Base-by-base conservation (phyloP, 2,329 filamentous ascomycete genomes). In the Aspergillus alliaceus region DNA sequence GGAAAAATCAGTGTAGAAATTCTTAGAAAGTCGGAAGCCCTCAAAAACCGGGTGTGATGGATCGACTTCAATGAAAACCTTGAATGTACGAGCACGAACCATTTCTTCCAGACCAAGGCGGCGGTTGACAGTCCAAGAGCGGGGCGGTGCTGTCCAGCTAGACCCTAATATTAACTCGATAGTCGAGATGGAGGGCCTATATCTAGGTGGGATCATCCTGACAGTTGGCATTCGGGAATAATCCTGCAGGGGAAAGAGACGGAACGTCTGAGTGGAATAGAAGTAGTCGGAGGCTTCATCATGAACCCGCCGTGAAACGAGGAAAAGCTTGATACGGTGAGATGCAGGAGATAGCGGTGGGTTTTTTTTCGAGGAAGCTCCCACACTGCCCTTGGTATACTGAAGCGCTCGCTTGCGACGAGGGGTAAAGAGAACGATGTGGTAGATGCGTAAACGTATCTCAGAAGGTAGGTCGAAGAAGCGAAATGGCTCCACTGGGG, bases 11-110 rank as follows among this genome's bases (percentile, higher is more conserved):
- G 83, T 85, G 64, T 86, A 87, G 58, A 81, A 85, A 39, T 80
- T 76, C 42, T 79, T 74, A n/a, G 80, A 81, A 15, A 81, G 75
- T n/a, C 84, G 73, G 64, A 84, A 86, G 1, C 82, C 83, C 46
- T 81, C 77, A 62, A 86, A 86, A 4, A 81, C 71, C 22, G 78
- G 77, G 58, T 80, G 74, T 6, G 79, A 77, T 4, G 78, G 84
- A 66, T 87, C 84, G 53, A 78, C 77, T 63, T 86, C 81, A 8
- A 86, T 77, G 59, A 86, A 86, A 7, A 87, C 74, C 59, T 80
- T 82, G 47, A 87, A 66, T 4, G 72, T 75, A 44, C 79, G 75
- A 7, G 83, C 69, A 39, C 75, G 76, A 14, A 62, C 72, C 71
- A 80, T 79, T 39, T 83, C 78, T 3, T 70, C 66, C 34, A 86